phyloP scores from a whole-genome alignment of 345 rosid genomes.

The Gossypium australe region DNA sequence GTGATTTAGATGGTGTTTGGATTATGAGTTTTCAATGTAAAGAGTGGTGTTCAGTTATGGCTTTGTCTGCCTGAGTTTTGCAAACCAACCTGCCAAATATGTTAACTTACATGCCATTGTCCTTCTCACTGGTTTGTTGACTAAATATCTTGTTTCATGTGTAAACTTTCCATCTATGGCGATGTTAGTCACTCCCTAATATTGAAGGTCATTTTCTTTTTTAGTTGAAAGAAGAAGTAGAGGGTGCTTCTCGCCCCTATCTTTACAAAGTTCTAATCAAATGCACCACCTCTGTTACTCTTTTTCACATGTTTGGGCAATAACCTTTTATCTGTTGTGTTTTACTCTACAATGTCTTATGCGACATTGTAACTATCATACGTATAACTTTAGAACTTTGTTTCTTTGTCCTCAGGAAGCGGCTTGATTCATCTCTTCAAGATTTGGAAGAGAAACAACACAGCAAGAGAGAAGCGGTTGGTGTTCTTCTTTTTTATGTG shows the following conservation, averaged over 20 bases:
- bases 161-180: neutral
- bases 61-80: neutral
- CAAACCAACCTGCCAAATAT: neutral
- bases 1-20: neutral
- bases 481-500: slow-evolving; percentile 12
- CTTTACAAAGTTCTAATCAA: neutral
- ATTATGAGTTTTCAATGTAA: neutral
- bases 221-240: neutral
- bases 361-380: neutral
- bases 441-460: slow-evolving; percentile 90
- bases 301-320: neutral
- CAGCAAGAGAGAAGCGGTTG: slow-evolving; percentile 85
- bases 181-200: neutral
- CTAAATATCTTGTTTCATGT: neutral
- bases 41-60: neutral
- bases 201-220: neutral
- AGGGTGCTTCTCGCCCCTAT: neutral
- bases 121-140: neutral
- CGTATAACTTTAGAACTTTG: slow-evolving; percentile 6
- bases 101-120: neutral
- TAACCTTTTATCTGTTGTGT: neutral
- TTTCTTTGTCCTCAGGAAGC: slow-evolving; percentile 50
- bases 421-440: slow-evolving; percentile 79
- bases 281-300: neutral
- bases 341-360: neutral